A percentile compares a stretch with the other conserved stretches of the same genome.
phyloP scores from a whole-genome alignment of 208 protist genomes.

The Trypanosoma vivax region DNA sequence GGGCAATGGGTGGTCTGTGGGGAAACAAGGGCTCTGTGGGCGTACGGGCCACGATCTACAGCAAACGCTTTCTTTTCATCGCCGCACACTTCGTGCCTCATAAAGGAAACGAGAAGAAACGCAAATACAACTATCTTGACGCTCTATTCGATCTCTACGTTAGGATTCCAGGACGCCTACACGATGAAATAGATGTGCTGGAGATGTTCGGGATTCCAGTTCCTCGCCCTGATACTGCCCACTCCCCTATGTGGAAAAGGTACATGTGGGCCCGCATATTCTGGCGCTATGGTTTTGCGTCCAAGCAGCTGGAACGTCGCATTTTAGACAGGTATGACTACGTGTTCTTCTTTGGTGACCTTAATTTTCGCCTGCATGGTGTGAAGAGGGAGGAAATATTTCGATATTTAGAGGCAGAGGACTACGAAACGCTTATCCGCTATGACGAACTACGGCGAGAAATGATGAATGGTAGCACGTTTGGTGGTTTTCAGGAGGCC shows the following conservation, averaged over 20 bases:
- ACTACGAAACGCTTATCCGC: slow-evolving; percentile 54
- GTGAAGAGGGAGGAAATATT: slow-evolving; percentile 31
- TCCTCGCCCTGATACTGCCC: neutral
- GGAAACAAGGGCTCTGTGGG: slow-evolving; percentile 91
- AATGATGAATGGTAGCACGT: slow-evolving; percentile 64
- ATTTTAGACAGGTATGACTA: slow-evolving; percentile 84
- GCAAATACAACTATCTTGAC: slow-evolving; percentile 67
- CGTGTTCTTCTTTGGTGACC: slow-evolving; percentile 90
- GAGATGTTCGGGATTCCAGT: slow-evolving; percentile 43
- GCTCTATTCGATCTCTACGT: slow-evolving; percentile 66
- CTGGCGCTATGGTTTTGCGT: slow-evolving; percentile 12
- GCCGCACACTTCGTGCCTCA: slow-evolving; percentile 88
- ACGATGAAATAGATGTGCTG: slow-evolving; percentile 74
- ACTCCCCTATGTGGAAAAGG: slow-evolving; percentile 16
- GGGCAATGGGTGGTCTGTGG: slow-evolving; percentile 51
- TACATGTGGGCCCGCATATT: slow-evolving; percentile 43
- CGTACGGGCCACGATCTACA: slow-evolving; percentile 78
- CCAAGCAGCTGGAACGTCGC: slow-evolving; percentile 26
- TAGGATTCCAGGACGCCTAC: slow-evolving; percentile 37
- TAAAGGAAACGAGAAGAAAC: slow-evolving; percentile 71
- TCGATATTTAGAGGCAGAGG: slow-evolving; percentile 18
- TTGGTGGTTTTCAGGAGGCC: slow-evolving; percentile 87
- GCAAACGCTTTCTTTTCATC: slow-evolving; percentile 86
- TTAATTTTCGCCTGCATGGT: slow-evolving; percentile 89
- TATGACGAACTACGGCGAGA: slow-evolving; percentile 78